A percentile compares a stretch with the other conserved stretches of the same genome.
Conservation (phyloP, 2,329 filamentous ascomycete species). For the Fusarium armeniacum region DNA sequence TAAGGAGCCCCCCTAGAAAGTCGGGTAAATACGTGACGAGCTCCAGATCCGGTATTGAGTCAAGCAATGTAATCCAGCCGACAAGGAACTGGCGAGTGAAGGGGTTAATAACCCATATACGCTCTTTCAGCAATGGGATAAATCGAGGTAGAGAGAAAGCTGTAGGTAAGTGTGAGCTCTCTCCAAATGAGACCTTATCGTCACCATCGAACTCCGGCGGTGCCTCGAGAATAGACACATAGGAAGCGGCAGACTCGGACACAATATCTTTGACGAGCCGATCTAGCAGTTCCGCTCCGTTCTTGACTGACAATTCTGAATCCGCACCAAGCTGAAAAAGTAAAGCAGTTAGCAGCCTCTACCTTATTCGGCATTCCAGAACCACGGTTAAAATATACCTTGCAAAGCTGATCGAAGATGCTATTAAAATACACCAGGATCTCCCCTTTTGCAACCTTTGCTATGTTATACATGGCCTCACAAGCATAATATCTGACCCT, state of each 20-base stretch:
- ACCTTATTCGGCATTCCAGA: neutral
- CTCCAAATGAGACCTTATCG: slow-evolving; percentile 62
- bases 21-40: slow-evolving; percentile 92
- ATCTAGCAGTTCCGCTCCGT: slow-evolving; percentile 94
- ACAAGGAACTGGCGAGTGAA: slow-evolving; percentile 96
- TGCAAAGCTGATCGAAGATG: slow-evolving; percentile 97
- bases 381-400: slow-evolving; percentile 67
- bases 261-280: slow-evolving; percentile 97
- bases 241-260: slow-evolving; percentile 92
- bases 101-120: slow-evolving; percentile 93
- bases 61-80: slow-evolving; percentile 93
- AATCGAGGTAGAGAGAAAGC: slow-evolving; percentile 93
- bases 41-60: slow-evolving; percentile 97
- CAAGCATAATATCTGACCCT: slow-evolving; percentile 98
- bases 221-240: slow-evolving; percentile 87
- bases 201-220: slow-evolving; percentile 61
- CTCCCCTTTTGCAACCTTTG: slow-evolving; percentile 98
- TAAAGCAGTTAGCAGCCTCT: slow-evolving; percentile 4
- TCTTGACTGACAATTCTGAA: slow-evolving; percentile 96
- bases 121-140: slow-evolving; percentile 92
- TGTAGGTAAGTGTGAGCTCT: slow-evolving; percentile 73
- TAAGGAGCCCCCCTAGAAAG: slow-evolving; percentile 89
- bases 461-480: slow-evolving; percentile 99
- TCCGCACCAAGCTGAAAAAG: slow-evolving; percentile 85
- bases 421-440: slow-evolving; percentile 98